Percentiles rank a stretch among this genome's conserved stretches.
phyloP scores from a whole-genome alignment of 2,329 filamentous ascomycete genomes.

The Epicoccum nigrum region DNA sequence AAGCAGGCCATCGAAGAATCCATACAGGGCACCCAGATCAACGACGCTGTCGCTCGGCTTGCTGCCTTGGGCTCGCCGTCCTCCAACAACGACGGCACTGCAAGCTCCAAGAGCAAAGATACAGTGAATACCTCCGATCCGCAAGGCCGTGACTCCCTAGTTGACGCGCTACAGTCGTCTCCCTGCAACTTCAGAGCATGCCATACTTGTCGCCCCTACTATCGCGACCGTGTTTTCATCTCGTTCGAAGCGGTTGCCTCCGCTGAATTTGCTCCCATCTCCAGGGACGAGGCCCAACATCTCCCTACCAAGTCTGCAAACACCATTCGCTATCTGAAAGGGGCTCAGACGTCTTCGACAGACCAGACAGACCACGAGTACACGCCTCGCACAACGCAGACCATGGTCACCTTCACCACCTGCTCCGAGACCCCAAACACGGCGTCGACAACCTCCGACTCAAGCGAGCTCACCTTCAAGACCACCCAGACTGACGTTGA shows the following conservation, averaged over 20 bases:
- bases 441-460: constrained; percentile 23
- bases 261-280: constrained; percentile 44
- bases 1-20: constrained; percentile 35
- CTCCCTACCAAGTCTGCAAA: constrained; percentile 47
- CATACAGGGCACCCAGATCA: constrained; percentile 26
- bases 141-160: not conserved
- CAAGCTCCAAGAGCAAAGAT: constrained; percentile 20
- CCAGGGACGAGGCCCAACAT: constrained; percentile 32
- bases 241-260: constrained; percentile 53
- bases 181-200: constrained; percentile 56
- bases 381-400: constrained; percentile 14
- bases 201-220: constrained; percentile 57
- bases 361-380: not conserved
- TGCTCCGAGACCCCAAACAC: constrained; percentile 21
- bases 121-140: constrained; percentile 18
- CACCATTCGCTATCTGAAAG: constrained; percentile 45
- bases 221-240: constrained; percentile 54
- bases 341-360: not conserved
- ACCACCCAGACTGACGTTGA: constrained; percentile 42
- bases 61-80: constrained; percentile 15
- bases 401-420: constrained; percentile 15
- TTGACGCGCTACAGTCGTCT: not conserved
- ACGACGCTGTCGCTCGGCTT: constrained; percentile 24
- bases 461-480: constrained; percentile 38
- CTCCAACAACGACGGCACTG: constrained; percentile 30